Base-by-base conservation (phyloP, 768 basidiomycete genomes). In the Coprinellus micaceus region DNA sequence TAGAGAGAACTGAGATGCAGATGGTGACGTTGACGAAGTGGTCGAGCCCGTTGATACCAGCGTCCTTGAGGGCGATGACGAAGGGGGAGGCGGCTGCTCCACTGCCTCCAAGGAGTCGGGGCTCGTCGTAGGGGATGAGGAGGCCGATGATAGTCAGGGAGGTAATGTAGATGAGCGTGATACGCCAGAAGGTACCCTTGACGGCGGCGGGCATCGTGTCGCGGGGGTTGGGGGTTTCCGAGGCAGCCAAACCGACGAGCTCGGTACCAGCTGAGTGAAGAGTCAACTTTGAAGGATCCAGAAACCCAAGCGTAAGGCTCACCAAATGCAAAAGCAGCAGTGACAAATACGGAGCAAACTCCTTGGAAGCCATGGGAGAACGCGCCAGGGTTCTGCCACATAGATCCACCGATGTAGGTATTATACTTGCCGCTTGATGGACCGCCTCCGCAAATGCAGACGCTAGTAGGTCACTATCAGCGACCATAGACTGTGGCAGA, bases 121-220 rank as follows among this genome's bases (percentile, higher is more conserved):
- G 62, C 22, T 77, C 73, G 41, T 69, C 63, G 49, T 46, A 77
- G 24, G 74, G 75, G 54, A 79, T 49, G 48, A 72, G 63, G 43
- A 72, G 71, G 22, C 76, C 76, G 41, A 79, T 77, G 50, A 79
- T 73, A 17, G 74, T 74, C 7, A 79, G 66, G 3, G 77, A 75
- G 2, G 69, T 70, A 49, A 79, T 63, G 62, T 77, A 79, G 62
- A 79, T 77, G 50, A 79, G 54, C 24, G 77, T 77, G 43, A 78
- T 73, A 64, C 75, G 77, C 76, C 76, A 77, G 66, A 79, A 77
- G 2, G 76, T 77, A 33, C 76, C 75, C 67, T 77, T 77, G 37
- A 79, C 75, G 36, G 77, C 77, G 39, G 68, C 66, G 10, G 76
- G 75, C 73, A 77, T 75, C 11, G 74, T 74, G n/a, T 66, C 61